Evolutionary conservation across 306 rosid species (phyloP), one percentile per base, ranked within the genome.

Genomic region (Ochetophila trinervis): DNA sequence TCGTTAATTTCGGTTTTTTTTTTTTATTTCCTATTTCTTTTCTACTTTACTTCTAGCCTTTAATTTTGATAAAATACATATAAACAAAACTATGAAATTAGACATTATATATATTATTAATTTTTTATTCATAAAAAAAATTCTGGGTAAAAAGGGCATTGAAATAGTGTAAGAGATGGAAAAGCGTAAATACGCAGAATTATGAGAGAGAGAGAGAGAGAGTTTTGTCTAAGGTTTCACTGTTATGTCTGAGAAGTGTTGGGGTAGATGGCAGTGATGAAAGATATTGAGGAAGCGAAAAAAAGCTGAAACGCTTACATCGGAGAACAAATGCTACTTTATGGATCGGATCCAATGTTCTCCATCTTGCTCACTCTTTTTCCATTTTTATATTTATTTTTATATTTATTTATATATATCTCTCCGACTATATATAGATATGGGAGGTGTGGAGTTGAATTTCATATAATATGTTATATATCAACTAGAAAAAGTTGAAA

Each of bases 291-390:
- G n/a, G 37, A 55, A 20, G 51, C 13, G 20, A 17, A 16, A 16
- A 77, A 71, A 80, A 72, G 76, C 44, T 69, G 66, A 58, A 65
- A 79, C 65, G 68, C 76, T 79, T 81, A 22, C 63, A 77, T 71
- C 68, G 72, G 59, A 70, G 34, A 14, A 5, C 45, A 20, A 45
- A 23, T 34, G 20, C 50, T 9, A 27, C 59, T 34, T 66, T 66
- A 54, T 69, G 60, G 69, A 78, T 68, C 60, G 80, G 71, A 80
- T 72, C 82, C 81, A 80, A 85, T 67, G 82, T 49, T 27, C 32
- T 1, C 4, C 32, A n/a, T 27, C 30, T 73, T 64, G 66, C 60
- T 53, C 77, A 79, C 83, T 81, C 73, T 81, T 81, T 80, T 27
- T 27, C 2, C 32, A 27, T 27, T 27, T 53, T 62, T 71, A 80